Evolutionary conservation across 2,329 filamentous ascomycete genomes (phyloP).

Genomic region (Colletotrichum cereale): DNA sequence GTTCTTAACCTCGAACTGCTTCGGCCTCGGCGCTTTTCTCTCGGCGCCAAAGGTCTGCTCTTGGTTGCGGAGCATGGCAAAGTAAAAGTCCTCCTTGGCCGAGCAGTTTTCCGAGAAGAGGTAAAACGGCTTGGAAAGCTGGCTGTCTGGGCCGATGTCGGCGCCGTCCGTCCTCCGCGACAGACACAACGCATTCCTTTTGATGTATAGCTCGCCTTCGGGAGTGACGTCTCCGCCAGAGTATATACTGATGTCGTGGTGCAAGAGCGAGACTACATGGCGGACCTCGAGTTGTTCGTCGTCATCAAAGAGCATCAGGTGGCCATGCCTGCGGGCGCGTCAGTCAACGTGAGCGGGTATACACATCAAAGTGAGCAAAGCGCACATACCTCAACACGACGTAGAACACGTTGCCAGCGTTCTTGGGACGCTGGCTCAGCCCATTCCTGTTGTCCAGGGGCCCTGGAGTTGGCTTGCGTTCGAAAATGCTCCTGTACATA

Average conservation of each 20-base stretch:
- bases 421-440: constrained; percentile 68
- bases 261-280: constrained; percentile 92
- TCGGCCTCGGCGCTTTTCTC: constrained; percentile 73
- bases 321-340: constrained; percentile 78
- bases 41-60: constrained; percentile 72
- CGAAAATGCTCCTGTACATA: constrained; percentile 97
- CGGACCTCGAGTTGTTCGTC: constrained; percentile 94
- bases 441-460: constrained; percentile 63
- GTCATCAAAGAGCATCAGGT: constrained; percentile 98
- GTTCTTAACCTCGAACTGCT: constrained; percentile 85
- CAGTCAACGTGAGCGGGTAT: constrained; percentile 15
- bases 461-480: constrained; percentile 71
- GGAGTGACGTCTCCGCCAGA: constrained; percentile 82
- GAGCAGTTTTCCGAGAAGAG: constrained; percentile 96
- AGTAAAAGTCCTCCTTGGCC: constrained; percentile 98
- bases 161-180: constrained; percentile 71
- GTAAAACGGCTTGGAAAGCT: constrained; percentile 84
- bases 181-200: constrained; percentile 88
- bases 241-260: constrained; percentile 88
- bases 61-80: constrained; percentile 88
- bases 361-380: constrained; percentile 9
- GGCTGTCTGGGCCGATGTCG: constrained; percentile 67
- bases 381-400: constrained; percentile 81
- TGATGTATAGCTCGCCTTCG: constrained; percentile 96
- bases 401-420: constrained; percentile 90